A percentile compares a stretch with the other conserved stretches of the same genome.
Conservation (phyloP, 2,329 filamentous ascomycete species). For the Arachnomyces sp. region DNA sequence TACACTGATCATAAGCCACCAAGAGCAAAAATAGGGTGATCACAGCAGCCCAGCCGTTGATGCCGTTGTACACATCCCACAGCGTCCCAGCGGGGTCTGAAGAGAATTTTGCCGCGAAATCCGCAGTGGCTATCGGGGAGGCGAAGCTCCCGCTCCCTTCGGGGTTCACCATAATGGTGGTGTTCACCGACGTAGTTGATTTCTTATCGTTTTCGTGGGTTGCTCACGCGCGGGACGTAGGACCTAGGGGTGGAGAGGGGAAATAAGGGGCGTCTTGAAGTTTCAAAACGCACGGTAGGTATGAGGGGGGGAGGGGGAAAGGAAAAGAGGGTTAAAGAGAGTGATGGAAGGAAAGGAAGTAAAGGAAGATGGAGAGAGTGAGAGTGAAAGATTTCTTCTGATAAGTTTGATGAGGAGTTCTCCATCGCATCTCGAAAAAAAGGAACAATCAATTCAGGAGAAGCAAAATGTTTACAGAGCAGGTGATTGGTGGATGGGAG, state of each 20-base stretch:
- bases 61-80: conserved; percentile 49
- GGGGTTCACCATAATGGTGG: conserved; percentile 38
- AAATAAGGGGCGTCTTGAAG: too few species aligned
- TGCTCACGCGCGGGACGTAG: too few species aligned
- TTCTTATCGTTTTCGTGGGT: too few species aligned
- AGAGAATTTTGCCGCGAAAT: conserved; percentile 49
- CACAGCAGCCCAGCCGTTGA: conserved; percentile 57
- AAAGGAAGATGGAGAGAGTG: too few species aligned
- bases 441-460: background rate
- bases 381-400: conserved; percentile 1
- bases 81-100: conserved; percentile 37
- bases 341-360: background rate
- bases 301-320: too few species aligned
- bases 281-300: too few species aligned
- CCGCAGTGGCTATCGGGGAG: conserved; percentile 59
- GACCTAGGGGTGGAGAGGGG: too few species aligned
- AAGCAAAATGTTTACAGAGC: background rate
- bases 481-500: too few species aligned
- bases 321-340: too few species aligned
- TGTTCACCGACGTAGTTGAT: too few species aligned
- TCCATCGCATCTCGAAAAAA: background rate
- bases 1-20: conserved; percentile 85
- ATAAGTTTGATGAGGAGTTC: too few species aligned
- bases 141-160: conserved; percentile 62
- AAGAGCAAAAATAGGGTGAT: conserved; percentile 62